Conservation (phyloP, 75 land plant genomes). For the Cunninghamia lanceolata region DNA sequence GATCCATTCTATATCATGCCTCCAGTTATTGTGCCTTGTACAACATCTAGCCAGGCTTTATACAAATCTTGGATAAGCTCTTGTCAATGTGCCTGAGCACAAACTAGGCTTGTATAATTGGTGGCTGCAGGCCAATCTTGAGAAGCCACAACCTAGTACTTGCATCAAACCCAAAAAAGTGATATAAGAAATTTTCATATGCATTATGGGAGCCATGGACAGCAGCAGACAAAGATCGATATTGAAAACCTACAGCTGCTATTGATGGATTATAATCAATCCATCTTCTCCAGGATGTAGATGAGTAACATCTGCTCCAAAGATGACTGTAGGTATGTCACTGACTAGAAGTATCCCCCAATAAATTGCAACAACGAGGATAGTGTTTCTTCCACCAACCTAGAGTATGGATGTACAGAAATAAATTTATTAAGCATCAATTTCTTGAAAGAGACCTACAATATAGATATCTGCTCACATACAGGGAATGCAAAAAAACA, state of each 20-base stretch:
- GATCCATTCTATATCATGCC: slow-evolving; percentile 61
- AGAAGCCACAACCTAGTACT: slow-evolving; percentile 85
- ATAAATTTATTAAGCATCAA: neutral
- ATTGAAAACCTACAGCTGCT: slow-evolving; percentile 64
- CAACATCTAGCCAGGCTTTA: slow-evolving; percentile 80
- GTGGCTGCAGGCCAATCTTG: slow-evolving; percentile 97
- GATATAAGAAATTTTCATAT: neutral
- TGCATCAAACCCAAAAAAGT: neutral
- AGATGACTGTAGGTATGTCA: slow-evolving; percentile 88
- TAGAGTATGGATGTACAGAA: slow-evolving; percentile 8
- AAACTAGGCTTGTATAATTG: slow-evolving; percentile 89
- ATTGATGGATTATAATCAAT: slow-evolving; percentile 86
- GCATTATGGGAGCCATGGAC: neutral
- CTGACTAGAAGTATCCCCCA: slow-evolving; percentile 82
- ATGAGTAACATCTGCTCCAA: slow-evolving; percentile 98
- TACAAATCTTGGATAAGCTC: slow-evolving; percentile 86
- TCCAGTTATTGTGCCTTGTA: slow-evolving; percentile 58
- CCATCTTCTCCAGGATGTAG: slow-evolving; percentile 95
- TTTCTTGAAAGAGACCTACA: neutral
- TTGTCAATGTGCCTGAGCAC: slow-evolving; percentile 89
- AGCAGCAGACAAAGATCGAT: neutral
- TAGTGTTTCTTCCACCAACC: slow-evolving; percentile 95
- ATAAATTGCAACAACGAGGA: slow-evolving; percentile 70
- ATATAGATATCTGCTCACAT: neutral
- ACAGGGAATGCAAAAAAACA: neutral